Conservation (phyloP, 1,284 basidiomycete species). For the Lignosus rhinocerotis region DNA sequence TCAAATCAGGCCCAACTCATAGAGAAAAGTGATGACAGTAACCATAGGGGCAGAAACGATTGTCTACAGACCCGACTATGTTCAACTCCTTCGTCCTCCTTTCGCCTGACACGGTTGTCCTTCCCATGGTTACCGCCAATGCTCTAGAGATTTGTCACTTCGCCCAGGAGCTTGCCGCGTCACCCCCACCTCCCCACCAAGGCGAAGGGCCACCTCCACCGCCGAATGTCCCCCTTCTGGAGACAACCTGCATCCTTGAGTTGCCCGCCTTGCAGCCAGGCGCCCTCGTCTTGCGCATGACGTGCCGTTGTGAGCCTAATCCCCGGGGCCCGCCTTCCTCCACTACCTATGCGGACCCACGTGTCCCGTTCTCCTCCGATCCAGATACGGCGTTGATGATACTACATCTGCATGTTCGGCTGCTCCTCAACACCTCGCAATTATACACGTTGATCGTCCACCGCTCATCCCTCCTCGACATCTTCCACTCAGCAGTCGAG, state of each 20-base stretch:
- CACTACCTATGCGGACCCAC: conserved; percentile 3
- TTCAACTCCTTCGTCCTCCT: conserved; percentile 39
- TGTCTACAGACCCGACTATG: conserved; percentile 13
- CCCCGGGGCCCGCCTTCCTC: conserved; percentile 31
- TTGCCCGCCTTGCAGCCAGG: conserved; percentile 37
- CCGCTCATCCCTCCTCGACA: conserved; percentile 35
- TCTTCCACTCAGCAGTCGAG: not conserved
- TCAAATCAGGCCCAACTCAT: not conserved
- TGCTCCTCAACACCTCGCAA: conserved; percentile 5
- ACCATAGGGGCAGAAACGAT: conserved; percentile 15
- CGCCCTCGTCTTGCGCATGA: conserved; percentile 33
- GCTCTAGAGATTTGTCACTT: conserved; percentile 44
- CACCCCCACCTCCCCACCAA: conserved; percentile 2
- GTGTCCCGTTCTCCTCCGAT: conserved; percentile 33
- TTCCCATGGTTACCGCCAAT: conserved; percentile 40
- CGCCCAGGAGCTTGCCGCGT: conserved; percentile 15
- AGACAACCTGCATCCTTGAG: conserved; percentile 25
- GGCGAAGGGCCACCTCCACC: not conserved
- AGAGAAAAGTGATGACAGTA: not conserved
- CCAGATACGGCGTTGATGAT: conserved; percentile 41
- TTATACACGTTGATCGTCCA: conserved; percentile 43
- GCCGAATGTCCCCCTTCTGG: conserved; percentile 6
- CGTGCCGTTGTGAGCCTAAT: conserved; percentile 48
- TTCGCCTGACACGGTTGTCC: conserved; percentile 38
- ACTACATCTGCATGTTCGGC: conserved; percentile 35